phyloP scores from a whole-genome alignment of 768 basidiomycete genomes.

The Pisolithus albus region DNA sequence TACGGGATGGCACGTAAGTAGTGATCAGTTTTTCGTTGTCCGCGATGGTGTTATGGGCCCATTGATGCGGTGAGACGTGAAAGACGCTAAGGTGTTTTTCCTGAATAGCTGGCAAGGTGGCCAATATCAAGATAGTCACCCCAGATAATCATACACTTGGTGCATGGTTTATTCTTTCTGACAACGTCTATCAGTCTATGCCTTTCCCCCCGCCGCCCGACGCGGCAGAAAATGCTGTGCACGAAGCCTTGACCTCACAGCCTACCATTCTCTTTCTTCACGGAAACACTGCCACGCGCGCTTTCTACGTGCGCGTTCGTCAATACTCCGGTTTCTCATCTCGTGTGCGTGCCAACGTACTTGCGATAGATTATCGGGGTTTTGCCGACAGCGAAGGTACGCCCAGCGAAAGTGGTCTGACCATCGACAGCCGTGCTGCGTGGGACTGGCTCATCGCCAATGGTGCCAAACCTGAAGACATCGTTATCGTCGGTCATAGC shows the following conservation, averaged over 20 bases:
- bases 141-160: conserved; percentile 76
- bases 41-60: background rate
- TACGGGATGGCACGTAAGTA: conserved; percentile 77
- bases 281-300: conserved; percentile 82
- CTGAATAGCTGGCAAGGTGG: conserved; percentile 62
- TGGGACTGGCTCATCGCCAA: conserved; percentile 69
- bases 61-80: background rate
- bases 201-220: conserved; percentile 32
- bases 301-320: conserved; percentile 56
- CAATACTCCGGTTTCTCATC: conserved; percentile 62
- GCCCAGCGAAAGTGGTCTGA: conserved; percentile 71
- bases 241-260: conserved; percentile 44
- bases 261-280: conserved; percentile 92
- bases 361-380: conserved; percentile 88
- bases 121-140: conserved; percentile 64
- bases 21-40: background rate
- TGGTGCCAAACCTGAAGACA: conserved; percentile 49
- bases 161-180: conserved; percentile 78
- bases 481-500: conserved; percentile 81
- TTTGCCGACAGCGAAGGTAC: conserved; percentile 80
- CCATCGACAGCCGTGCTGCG: conserved; percentile 65
- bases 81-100: background rate
- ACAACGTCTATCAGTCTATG: conserved; percentile 51
- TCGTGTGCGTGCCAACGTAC: conserved; percentile 63
- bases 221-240: conserved; percentile 37